Conservation (phyloP, 2,329 filamentous ascomycete genomes). For the Clarireedia sp. region DNA sequence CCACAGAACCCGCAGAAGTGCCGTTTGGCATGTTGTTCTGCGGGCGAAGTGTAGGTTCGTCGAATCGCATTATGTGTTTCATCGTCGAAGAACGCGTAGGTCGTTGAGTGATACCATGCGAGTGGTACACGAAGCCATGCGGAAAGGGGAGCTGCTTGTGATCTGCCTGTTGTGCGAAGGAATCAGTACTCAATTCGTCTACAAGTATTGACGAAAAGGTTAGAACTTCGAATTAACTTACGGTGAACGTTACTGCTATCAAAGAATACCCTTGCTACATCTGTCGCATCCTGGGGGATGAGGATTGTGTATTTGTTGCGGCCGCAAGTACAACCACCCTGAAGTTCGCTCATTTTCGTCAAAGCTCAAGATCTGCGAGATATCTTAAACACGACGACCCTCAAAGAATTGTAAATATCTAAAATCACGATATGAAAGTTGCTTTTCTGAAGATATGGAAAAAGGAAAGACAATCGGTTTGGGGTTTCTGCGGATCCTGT, state of each 20-base stretch:
- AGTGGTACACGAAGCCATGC: constrained; percentile 80
- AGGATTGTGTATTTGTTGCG: constrained; percentile 74
- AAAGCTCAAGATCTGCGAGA: not conserved
- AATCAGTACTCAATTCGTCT: not conserved
- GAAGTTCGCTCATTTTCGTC: constrained; percentile 1
- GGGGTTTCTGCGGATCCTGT: not conserved
- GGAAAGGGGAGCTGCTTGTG: constrained; percentile 64
- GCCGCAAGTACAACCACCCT: constrained; percentile 77
- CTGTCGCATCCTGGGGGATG: constrained; percentile 50
- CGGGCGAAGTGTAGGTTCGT: constrained; percentile 55
- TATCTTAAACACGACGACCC: not conserved
- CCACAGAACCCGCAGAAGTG: constrained; percentile 92
- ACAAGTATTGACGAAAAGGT: not conserved
- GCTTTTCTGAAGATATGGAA: not conserved
- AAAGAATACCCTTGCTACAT: constrained; percentile 63
- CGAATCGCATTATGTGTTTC: constrained; percentile 63
- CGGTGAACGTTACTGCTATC: constrained; percentile 44
- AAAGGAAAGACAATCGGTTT: not conserved
- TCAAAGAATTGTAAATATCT: not conserved
- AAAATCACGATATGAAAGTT: not conserved
- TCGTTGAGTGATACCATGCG: constrained; percentile 69
- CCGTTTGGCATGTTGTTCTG: constrained; percentile 50
- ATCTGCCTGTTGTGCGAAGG: constrained; percentile 43
- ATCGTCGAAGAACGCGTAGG: constrained; percentile 68
- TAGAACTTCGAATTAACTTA: constrained; percentile 39